Evolutionary conservation across 2,329 filamentous ascomycete genomes (phyloP).

Genomic region (Cyclaneusma minus): DNA sequence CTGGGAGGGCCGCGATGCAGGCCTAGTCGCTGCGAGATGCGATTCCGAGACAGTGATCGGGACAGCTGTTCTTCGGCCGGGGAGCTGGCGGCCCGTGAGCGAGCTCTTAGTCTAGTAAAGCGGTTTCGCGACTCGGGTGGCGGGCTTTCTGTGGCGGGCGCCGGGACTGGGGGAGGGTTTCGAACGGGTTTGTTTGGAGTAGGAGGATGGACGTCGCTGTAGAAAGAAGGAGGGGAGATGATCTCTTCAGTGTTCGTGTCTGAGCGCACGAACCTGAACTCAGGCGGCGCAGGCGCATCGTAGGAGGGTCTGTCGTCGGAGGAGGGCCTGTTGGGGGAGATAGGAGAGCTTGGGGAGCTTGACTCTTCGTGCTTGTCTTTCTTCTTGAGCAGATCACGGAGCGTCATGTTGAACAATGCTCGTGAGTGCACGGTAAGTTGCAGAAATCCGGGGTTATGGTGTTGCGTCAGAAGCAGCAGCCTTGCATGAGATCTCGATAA

Average conservation of each 20-base stretch:
- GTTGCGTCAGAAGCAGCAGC: too few relatives aligned
- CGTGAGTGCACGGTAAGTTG: too few relatives aligned
- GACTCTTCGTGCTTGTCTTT: conserved; percentile 33
- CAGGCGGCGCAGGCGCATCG: conserved; percentile 26
- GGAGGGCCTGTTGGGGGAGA: too few relatives aligned
- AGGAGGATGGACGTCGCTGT: conserved; percentile 23
- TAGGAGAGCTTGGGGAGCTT: conserved; percentile 4
- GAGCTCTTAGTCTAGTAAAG: neutral
- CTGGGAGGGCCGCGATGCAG: conserved; percentile 40
- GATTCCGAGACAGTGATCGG: conserved; percentile 18
- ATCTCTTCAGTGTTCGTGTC: conserved; percentile 70
- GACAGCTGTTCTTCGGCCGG: conserved; percentile 10
- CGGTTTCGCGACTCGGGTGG: conserved; percentile 5
- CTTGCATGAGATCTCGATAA: too few relatives aligned
- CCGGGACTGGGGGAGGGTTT: conserved; percentile 5
- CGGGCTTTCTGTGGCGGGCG: conserved; percentile 14
- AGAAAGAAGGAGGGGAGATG: conserved; percentile 54
- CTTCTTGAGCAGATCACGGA: conserved; percentile 46
- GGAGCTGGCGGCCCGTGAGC: conserved; percentile 10
- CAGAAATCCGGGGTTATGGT: too few relatives aligned
- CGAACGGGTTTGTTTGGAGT: conserved; percentile 7
- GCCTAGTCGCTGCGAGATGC: conserved; percentile 58
- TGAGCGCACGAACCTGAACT: conserved; percentile 72
- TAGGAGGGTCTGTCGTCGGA: conserved; percentile 1
- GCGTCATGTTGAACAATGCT: conserved; percentile 41